Evolutionary conservation across 2,329 filamentous ascomycete genomes (phyloP).

Genomic region (Exserohilum turcica): DNA sequence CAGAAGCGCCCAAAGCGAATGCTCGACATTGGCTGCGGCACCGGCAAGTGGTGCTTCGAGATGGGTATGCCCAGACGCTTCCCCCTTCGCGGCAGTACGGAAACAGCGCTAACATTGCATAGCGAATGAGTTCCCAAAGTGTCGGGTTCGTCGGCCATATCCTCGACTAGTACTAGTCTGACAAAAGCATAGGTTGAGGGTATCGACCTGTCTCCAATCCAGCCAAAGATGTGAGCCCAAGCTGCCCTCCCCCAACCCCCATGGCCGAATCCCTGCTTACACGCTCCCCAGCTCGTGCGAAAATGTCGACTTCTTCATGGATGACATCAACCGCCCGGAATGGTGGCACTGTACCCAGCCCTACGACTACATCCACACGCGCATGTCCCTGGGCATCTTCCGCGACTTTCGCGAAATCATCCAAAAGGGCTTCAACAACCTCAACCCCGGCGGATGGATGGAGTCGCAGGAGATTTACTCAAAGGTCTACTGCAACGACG

Average conservation of each 20-base stretch:
- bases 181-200: conserved; percentile 45
- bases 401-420: conserved; percentile 63
- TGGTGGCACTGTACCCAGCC: conserved; percentile 58
- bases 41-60: conserved; percentile 50
- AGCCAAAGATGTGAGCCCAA: conserved; percentile 41
- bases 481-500: conserved; percentile 59
- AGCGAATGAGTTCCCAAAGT: conserved; percentile 44
- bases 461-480: conserved; percentile 52
- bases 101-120: conserved; percentile 23
- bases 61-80: conserved; percentile 42
- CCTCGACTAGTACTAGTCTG: conserved; percentile 10
- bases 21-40: conserved; percentile 51
- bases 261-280: not conserved
- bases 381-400: conserved; percentile 63
- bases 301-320: conserved; percentile 76
- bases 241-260: not conserved
- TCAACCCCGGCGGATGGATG: conserved; percentile 62
- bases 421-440: conserved; percentile 55
- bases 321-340: conserved; percentile 66
- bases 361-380: conserved; percentile 66
- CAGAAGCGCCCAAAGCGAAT: conserved; percentile 39
- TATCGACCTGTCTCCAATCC: conserved; percentile 51
- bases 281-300: conserved; percentile 59
- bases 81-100: too few relatives aligned
- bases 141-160: conserved; percentile 32